These are phyloP conservation scores for Tuber brumale DNA, from an alignment of 495 filamentous ascomycete species.

Conservation along the genomic window DNA sequence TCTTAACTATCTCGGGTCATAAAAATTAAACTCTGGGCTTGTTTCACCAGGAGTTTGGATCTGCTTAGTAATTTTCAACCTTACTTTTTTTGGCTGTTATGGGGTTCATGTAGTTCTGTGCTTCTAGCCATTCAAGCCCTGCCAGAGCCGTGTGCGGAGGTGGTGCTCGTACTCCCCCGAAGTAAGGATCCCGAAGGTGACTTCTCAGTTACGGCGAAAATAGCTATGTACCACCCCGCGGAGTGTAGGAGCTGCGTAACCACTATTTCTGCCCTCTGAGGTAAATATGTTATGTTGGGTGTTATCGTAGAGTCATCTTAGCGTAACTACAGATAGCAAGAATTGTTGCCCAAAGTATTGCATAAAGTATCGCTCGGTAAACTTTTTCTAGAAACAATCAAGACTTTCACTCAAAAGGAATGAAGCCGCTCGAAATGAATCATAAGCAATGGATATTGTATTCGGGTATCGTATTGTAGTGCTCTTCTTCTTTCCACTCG, in stretches of 20 bases:
- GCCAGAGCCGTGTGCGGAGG: neutral
- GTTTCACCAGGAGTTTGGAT: slow-evolving; percentile 23
- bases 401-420: neutral
- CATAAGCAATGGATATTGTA: neutral
- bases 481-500: neutral
- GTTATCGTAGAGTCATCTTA: neutral
- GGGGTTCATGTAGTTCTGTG: neutral
- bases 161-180: neutral
- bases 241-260: neutral
- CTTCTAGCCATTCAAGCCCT: neutral
- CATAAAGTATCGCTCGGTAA: neutral
- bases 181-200: neutral
- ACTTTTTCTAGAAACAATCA: neutral
- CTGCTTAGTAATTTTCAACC: slow-evolving; percentile 1
- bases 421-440: neutral
- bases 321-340: neutral
- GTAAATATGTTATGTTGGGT: neutral
- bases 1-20: slow-evolving; percentile 28
- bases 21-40: slow-evolving; percentile 38
- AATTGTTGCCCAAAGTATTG: neutral
- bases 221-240: neutral
- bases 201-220: neutral
- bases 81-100: neutral
- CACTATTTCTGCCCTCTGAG: neutral
- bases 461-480: too few relatives aligned